A percentile compares a stretch with the other conserved stretches of the same genome.
phyloP scores from a whole-genome alignment of 345 rosid species.

The Bruguiera gymnorhiza region DNA sequence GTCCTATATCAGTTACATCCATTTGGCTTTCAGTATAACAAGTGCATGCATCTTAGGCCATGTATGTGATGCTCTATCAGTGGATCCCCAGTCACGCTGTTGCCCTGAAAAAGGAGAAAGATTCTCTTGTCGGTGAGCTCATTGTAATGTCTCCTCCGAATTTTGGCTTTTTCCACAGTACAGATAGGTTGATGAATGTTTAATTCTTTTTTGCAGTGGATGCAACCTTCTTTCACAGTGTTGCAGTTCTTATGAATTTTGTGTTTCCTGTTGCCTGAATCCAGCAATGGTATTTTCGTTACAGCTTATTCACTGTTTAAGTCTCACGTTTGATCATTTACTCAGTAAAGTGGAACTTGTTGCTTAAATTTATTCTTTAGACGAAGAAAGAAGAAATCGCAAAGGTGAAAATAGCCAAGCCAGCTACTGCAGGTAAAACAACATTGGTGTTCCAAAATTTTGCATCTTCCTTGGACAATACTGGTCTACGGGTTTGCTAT shows the following conservation, averaged over 20 bases:
- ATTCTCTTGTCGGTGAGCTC: constrained; percentile 92
- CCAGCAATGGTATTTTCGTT: constrained; percentile 58
- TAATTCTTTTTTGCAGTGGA: constrained; percentile 46
- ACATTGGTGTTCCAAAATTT: too few relatives aligned
- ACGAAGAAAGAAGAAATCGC: constrained; percentile 50
- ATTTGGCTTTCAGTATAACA: neutral
- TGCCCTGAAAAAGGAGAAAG: constrained; percentile 78
- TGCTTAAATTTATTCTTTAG: constrained; percentile 37
- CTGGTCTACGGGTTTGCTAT: too few relatives aligned
- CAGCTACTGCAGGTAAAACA: constrained; percentile 69
- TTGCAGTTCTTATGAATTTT: constrained; percentile 81
- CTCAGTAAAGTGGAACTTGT: constrained; percentile 9
- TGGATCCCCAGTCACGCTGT: constrained; percentile 74
- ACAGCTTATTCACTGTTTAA: constrained; percentile 4
- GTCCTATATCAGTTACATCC: neutral
- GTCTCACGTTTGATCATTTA: constrained; percentile 15
- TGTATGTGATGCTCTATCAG: constrained; percentile 79
- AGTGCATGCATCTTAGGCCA: constrained; percentile 42
- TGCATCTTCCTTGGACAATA: too few relatives aligned
- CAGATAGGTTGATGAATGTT: neutral
- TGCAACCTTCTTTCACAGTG: constrained; percentile 77
- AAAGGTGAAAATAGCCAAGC: constrained; percentile 72
- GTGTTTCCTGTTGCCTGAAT: constrained; percentile 86
- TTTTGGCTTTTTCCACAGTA: neutral
- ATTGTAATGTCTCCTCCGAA: constrained; percentile 12